Percentiles rank a stretch among this genome's conserved stretches.
These are phyloP conservation scores for Pythium aphanidermatum DNA, from an alignment of 352 stramenopile species.

Conservation along the genomic window DNA sequence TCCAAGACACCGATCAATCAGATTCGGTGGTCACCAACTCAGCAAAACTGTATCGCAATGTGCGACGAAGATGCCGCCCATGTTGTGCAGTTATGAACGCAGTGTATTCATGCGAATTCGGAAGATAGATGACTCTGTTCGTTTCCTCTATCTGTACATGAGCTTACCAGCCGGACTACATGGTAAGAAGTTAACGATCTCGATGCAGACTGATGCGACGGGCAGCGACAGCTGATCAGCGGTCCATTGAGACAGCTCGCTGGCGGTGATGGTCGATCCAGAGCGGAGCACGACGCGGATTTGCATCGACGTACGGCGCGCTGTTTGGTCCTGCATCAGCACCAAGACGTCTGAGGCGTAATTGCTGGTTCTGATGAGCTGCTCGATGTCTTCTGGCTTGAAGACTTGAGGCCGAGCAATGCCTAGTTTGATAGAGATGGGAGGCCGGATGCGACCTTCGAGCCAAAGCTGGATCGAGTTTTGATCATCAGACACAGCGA, in stretches of 20 bases:
- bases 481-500: constrained; percentile 9
- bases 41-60: constrained; percentile 95
- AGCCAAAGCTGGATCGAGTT: constrained; percentile 53
- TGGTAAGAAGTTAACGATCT: constrained; percentile 55
- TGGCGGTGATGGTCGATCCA: not conserved
- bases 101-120: not conserved
- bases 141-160: constrained; percentile 53
- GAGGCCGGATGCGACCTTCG: constrained; percentile 49
- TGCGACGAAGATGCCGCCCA: constrained; percentile 94
- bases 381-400: constrained; percentile 10
- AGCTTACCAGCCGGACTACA: constrained; percentile 84
- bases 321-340: constrained; percentile 17
- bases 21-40: constrained; percentile 88
- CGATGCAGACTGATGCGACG: constrained; percentile 29
- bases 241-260: constrained; percentile 4
- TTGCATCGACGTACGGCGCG: constrained; percentile 5
- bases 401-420: constrained; percentile 3
- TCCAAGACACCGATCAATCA: constrained; percentile 75
- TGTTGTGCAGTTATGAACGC: constrained; percentile 78
- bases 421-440: constrained; percentile 15
- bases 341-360: constrained; percentile 18
- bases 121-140: constrained; percentile 5
- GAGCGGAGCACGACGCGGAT: constrained; percentile 11
- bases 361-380: constrained; percentile 7
- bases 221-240: constrained; percentile 37